Conservation (phyloP, 2,329 filamentous ascomycete species). For the Neopestalotiopsis clavispora region DNA sequence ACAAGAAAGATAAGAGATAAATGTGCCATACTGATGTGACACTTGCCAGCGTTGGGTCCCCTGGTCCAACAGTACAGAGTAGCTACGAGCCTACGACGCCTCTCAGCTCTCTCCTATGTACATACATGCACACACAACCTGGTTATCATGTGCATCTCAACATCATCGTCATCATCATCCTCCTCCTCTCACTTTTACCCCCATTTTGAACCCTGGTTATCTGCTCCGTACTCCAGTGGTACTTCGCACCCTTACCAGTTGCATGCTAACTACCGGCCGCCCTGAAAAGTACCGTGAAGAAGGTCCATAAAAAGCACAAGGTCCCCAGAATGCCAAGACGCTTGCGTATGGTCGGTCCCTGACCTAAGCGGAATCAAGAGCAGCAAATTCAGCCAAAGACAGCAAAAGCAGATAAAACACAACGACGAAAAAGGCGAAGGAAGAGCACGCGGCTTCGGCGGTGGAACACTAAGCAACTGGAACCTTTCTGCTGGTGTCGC, state of each 20-base stretch:
- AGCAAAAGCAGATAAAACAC: background rate
- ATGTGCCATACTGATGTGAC: no score
- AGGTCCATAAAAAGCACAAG: constrained; percentile 8
- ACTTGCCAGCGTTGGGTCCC: no score
- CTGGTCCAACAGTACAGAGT: no score
- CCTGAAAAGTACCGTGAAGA: background rate
- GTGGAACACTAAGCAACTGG: background rate
- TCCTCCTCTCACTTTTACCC: no score
- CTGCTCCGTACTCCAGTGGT: background rate
- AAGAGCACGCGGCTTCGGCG: constrained; percentile 8
- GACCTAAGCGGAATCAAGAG: background rate
- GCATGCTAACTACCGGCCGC: background rate
- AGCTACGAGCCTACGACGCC: no score
- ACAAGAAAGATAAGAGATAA: background rate
- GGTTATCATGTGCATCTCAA: no score
- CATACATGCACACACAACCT: no score
- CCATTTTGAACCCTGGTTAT: background rate
- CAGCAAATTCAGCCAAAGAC: background rate
- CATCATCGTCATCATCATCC: background rate
- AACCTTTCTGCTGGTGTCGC: background rate
- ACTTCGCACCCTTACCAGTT: background rate
- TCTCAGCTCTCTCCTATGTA: no score
- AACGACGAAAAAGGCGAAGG: background rate
- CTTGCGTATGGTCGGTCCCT: background rate
- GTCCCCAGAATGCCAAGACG: constrained; percentile 10